A percentile compares a stretch with the other conserved stretches of the same genome.
These are phyloP conservation scores for Cercospora citrullina DNA, from an alignment of 2,329 filamentous ascomycete genomes.

Conservation along the genomic window DNA sequence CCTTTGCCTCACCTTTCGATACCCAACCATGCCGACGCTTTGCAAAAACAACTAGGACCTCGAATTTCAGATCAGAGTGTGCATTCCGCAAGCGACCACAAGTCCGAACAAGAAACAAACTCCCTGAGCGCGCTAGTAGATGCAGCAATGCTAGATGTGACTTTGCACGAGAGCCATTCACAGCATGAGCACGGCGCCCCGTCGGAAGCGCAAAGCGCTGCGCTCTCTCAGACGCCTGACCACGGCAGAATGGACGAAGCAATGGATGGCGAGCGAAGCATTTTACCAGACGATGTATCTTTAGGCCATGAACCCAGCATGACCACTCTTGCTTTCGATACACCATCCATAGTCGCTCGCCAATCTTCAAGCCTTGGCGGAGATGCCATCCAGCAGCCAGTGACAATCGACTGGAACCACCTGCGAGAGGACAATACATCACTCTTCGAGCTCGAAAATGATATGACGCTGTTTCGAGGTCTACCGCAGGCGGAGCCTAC, in stretches of 20 bases:
- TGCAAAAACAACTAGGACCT: background rate
- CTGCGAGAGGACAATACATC: constrained; percentile 35
- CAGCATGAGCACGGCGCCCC: background rate
- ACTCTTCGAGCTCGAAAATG: constrained; percentile 33
- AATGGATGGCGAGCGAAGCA: background rate
- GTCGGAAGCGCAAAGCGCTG: background rate
- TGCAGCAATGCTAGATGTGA: background rate
- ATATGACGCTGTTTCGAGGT: constrained; percentile 14
- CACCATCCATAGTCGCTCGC: background rate
- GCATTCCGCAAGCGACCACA: background rate
- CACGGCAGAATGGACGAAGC: background rate
- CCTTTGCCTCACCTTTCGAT: constrained; percentile 11
- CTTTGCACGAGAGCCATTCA: background rate
- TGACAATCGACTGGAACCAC: constrained; percentile 37
- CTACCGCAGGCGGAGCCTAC: constrained; percentile 22
- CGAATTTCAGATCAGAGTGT: background rate
- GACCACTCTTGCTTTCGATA: background rate
- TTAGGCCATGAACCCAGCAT: background rate
- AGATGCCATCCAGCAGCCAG: constrained; percentile 14
- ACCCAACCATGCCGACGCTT: background rate
- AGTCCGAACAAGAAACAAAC: constrained; percentile 9
- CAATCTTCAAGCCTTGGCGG: background rate
- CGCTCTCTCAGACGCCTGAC: background rate
- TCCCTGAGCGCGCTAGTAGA: constrained; percentile 15
- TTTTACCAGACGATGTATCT: background rate